phyloP scores from a whole-genome alignment of 331 rosid species.

The Stylosanthes scabra region DNA sequence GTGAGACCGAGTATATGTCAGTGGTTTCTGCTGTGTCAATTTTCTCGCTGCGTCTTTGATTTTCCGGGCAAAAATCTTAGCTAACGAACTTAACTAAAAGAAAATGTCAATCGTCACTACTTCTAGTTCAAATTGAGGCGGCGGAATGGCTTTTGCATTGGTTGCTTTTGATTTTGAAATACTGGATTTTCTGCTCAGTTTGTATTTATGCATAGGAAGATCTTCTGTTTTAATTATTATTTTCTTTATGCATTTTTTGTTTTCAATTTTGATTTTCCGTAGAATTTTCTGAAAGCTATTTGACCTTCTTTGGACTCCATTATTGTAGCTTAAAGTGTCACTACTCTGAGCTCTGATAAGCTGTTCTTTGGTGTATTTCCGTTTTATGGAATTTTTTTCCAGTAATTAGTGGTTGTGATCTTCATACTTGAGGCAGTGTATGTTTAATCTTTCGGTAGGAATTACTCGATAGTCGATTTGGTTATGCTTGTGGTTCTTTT shows the following conservation, averaged over 20 bases:
- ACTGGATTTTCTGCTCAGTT: constrained; percentile 24
- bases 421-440: neutral
- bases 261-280: neutral
- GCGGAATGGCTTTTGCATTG: constrained; percentile 35
- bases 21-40: neutral
- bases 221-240: neutral
- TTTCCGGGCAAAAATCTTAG: constrained; percentile 33
- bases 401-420: neutral
- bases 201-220: constrained; percentile 16
- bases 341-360: neutral
- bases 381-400: neutral
- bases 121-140: constrained; percentile 3
- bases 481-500: neutral
- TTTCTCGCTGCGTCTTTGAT: constrained; percentile 36
- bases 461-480: neutral
- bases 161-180: constrained; percentile 37
- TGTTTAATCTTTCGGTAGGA: neutral
- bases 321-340: neutral
- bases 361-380: constrained; percentile 15
- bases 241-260: too few species aligned
- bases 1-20: constrained; percentile 6
- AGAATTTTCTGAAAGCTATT: neutral
- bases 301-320: neutral
- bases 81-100: neutral
- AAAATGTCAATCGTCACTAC: neutral